These are phyloP conservation scores for Rhodotorula sp. DNA, from an alignment of 1,284 basidiomycete species.

Conservation along the genomic window DNA sequence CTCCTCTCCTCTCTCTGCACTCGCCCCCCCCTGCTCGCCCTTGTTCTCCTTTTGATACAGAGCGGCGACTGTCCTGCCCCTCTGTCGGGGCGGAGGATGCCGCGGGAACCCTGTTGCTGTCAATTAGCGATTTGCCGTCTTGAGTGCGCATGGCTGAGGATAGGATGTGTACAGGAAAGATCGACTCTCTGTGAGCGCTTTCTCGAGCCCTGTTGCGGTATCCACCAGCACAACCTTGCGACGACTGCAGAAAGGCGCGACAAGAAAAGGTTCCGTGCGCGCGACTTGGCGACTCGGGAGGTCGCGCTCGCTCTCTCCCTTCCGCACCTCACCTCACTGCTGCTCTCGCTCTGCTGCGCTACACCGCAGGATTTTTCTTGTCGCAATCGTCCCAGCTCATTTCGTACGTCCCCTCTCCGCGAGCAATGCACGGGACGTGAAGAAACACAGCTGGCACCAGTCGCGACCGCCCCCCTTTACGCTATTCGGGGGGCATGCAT, in stretches of 20 bases:
- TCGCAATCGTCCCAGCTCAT: neutral
- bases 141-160: too few relatives aligned
- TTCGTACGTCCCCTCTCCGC: neutral
- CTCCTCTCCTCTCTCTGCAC: neutral
- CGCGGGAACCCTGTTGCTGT: neutral
- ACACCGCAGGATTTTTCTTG: neutral
- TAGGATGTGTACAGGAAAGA: too few relatives aligned
- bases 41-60: neutral
- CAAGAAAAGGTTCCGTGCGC: neutral
- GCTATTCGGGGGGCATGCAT: constrained; percentile 6
- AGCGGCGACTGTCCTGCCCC: neutral
- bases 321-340: neutral
- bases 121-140: neutral
- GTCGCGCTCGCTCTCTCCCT: neutral
- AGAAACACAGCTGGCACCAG: constrained; percentile 15
- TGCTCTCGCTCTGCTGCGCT: neutral
- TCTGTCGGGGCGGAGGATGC: neutral
- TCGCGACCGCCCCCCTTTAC: constrained; percentile 4
- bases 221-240: too few relatives aligned
- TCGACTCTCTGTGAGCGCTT: too few relatives aligned
- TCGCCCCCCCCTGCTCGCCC: neutral
- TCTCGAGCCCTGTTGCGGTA: too few relatives aligned
- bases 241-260: neutral
- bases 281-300: neutral
- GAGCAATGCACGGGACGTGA: neutral